Evolutionary conservation across 2,329 filamentous ascomycete genomes (phyloP).

Genomic region (Dothideomycetes sp.): DNA sequence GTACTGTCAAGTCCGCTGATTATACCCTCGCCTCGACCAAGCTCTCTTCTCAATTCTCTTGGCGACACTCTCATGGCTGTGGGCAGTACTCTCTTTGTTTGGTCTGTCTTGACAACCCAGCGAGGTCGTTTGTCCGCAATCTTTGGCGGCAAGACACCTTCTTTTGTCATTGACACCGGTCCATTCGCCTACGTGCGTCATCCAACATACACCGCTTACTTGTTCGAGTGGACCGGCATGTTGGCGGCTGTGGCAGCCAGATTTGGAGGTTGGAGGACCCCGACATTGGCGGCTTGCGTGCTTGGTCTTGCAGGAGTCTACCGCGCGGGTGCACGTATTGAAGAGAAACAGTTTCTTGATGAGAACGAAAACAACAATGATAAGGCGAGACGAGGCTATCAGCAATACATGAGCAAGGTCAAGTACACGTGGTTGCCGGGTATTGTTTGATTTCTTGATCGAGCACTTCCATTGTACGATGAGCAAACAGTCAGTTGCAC

Average conservation of each 20-base stretch:
- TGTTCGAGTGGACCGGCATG: conserved; percentile 3
- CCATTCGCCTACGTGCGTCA: conserved; percentile 8
- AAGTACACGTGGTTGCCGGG: conserved; percentile 2
- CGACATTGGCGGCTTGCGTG: neutral
- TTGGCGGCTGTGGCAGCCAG: conserved; percentile 3
- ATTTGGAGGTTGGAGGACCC: neutral
- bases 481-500: too few relatives aligned
- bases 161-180: conserved; percentile 8
- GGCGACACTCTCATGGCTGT: conserved; percentile 1
- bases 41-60: neutral
- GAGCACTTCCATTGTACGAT: too few relatives aligned
- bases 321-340: neutral
- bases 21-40: neutral
- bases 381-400: conserved; percentile 2
- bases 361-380: conserved; percentile 4
- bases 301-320: conserved; percentile 2
- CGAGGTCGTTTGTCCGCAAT: conserved; percentile 6
- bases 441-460: too few relatives aligned
- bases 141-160: conserved; percentile 7
- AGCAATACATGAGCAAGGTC: conserved; percentile 4
- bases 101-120: conserved; percentile 6
- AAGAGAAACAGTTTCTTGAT: conserved; percentile 5
- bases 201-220: conserved; percentile 7
- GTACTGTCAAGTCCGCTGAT: neutral
- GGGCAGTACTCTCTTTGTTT: conserved; percentile 4